These are phyloP conservation scores for Penicillium verrucosum DNA, from an alignment of 2,329 filamentous ascomycete species.

Conservation along the genomic window DNA sequence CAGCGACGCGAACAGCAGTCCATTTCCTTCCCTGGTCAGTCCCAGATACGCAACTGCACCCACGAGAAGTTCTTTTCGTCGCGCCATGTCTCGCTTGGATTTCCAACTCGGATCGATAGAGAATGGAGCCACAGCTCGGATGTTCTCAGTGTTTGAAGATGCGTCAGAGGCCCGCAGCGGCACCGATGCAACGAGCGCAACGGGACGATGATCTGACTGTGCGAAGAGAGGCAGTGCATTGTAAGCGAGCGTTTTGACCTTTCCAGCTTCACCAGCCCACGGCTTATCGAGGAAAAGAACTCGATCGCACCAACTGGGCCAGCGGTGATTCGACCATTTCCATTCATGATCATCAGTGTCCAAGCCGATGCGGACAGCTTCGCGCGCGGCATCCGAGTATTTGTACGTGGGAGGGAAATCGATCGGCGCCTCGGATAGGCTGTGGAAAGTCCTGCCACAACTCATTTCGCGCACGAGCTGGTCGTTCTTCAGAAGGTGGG, in stretches of 20 bases:
- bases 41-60: conserved; percentile 57
- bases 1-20: conserved; percentile 38
- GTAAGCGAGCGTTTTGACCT: conserved; percentile 62
- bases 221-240: conserved; percentile 71
- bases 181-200: conserved; percentile 67
- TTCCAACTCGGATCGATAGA: conserved; percentile 57
- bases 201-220: conserved; percentile 85
- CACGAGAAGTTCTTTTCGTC: conserved; percentile 58
- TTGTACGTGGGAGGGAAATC: conserved; percentile 93
- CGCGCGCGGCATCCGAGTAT: conserved; percentile 55
- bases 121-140: conserved; percentile 53
- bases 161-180: conserved; percentile 50
- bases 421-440: conserved; percentile 70
- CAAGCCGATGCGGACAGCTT: conserved; percentile 31
- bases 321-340: conserved; percentile 76
- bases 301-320: conserved; percentile 91
- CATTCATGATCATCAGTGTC: conserved; percentile 49
- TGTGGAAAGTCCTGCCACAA: conserved; percentile 70
- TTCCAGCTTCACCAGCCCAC: conserved; percentile 44
- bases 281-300: conserved; percentile 71
- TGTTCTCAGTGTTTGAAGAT: conserved; percentile 24
- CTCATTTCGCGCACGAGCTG: conserved; percentile 72
- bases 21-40: conserved; percentile 48
- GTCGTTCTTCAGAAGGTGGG: conserved; percentile 67
- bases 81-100: conserved; percentile 51